Conservation (phyloP, 1,139 yeast genomes). For the Zygotorulaspora mrakii region DNA sequence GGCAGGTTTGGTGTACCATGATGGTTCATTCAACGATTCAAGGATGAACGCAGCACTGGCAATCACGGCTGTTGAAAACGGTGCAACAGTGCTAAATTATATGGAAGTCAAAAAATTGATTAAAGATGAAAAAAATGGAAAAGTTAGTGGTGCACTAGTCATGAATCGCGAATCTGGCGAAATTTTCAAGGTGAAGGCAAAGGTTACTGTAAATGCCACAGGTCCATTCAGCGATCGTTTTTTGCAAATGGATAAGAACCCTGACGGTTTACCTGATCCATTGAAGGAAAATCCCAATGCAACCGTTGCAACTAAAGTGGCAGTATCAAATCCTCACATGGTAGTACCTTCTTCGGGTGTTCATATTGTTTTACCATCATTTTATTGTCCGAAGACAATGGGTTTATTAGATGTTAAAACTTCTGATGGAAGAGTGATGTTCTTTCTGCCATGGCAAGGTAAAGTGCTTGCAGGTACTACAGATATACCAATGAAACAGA, state of each 20-base stretch:
- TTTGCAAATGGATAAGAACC: slow-evolving; percentile 79
- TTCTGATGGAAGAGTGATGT: slow-evolving; percentile 94
- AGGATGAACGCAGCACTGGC: slow-evolving; percentile 88
- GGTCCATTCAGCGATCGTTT: slow-evolving; percentile 88
- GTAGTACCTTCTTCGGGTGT: slow-evolving; percentile 92
- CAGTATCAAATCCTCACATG: slow-evolving; percentile 53
- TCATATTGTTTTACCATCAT: slow-evolving; percentile 88
- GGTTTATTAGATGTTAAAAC: slow-evolving; percentile 92
- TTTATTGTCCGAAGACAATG: slow-evolving; percentile 81
- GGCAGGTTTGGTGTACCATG: slow-evolving; percentile 91
- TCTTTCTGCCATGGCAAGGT: slow-evolving; percentile 98
- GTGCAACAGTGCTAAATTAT: slow-evolving; percentile 88
- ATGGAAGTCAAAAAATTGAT: slow-evolving; percentile 72
- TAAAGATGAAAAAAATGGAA: slow-evolving; percentile 56
- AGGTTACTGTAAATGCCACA: slow-evolving; percentile 84
- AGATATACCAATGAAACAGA: slow-evolving; percentile 71
- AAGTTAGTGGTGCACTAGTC: slow-evolving; percentile 73
- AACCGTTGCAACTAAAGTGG: slow-evolving; percentile 23
- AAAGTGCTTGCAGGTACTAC: slow-evolving; percentile 96
- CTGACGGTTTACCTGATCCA: slow-evolving; percentile 60
- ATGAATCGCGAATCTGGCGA: slow-evolving; percentile 71
- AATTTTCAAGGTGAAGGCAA: slow-evolving; percentile 57
- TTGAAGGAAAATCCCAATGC: slow-evolving; percentile 34
- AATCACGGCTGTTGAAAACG: slow-evolving; percentile 76
- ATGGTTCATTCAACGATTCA: slow-evolving; percentile 90